Base-by-base conservation (phyloP, 441 rosid species). In the Populus hybrid region DNA sequence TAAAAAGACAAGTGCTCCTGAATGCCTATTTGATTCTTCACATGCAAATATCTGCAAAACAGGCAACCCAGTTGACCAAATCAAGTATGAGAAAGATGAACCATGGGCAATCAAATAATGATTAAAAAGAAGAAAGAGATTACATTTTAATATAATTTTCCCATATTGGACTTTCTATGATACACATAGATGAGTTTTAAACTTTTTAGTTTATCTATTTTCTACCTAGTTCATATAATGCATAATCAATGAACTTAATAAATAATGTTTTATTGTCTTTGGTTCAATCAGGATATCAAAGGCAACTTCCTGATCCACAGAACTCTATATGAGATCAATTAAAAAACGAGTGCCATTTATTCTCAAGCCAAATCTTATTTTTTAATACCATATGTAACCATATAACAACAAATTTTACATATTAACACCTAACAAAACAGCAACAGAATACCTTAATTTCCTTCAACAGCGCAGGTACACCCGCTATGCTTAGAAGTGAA, bases 11-110 rank as follows among this genome's bases (percentile, higher is more conserved):
- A 91, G 83, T 57, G 99, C 90, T 82, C 98, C 95, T 4, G 99
- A 93, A 88, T 97, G 99, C 84, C 84, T 85, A 80, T 94, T 94
- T 20, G 97, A 88, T 84, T 87, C 92, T 85, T 96, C 99, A 78
- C 96, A 84, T 50, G 90, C 86, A 87, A 84, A 96, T 79, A 90
- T 87, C 99, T 96, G 86, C 79, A 82, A 72, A 75, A 82, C n/a
- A 53, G 36, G 67, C 11, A 66, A 61, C 35, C 77, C 82, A 46
- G 71, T 21, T 2, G 34, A 73, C 64, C 20, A 77, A 68, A 72
- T 64, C 65, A 69, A 16, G 5, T 23, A 73, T 28, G 20, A 73
- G 35, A 64, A 18, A 57, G 30, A 63, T 23, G 36, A 63, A 61
- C 21, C 32, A 30, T 1, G 14, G 35, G 42, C 53, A 46, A 73